Base-by-base conservation (phyloP, 768 basidiomycete genomes). In the Mycena capillaripes region DNA sequence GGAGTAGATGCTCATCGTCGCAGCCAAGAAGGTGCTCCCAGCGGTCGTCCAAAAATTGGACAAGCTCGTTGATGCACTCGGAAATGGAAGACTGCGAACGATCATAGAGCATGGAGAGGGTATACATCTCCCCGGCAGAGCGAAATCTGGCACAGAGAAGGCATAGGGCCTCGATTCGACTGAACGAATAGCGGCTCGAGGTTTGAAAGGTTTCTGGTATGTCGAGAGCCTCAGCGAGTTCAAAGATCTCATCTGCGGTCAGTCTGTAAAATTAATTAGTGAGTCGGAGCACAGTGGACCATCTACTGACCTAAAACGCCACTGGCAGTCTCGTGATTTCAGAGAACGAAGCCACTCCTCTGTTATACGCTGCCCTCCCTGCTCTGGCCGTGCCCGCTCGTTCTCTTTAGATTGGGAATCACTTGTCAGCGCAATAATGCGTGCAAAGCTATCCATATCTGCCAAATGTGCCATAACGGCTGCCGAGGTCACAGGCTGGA, bases 21-120 rank as follows among this genome's bases (percentile, higher is more conserved):
- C 36, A 77, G 14, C 70, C 53, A 23, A 79, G 72, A 3, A 79
- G 58, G 44, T 77, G 78, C n/a, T 48, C 30, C 78, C 74, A 78
- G 11, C 16, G 50, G 12, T 75, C 57, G 48, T 79, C 60, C 7
- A 78, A 11, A 46, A 64, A 73, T n/a, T 42, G 36, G 5, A 66
- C 59, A 1, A 76, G 60, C 36, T 68, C 69, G 62, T 76, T 76
- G 25, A 75, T 57, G 19, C 68, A 44, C 42, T 78, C 75, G 9
- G 75, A 78, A 9, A 78, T 70, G 1, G 74, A 42, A 1, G 75
- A 69, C 55, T 75, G 76, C 6, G 72, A 17, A 2, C 77, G 57
- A 32, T 74, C 62, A 72, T 71, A 77, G 19, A 66, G 46, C 29
- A 56, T 66, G 1, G 50, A n/a, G 6, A 78, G 63, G 10, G 11